Percentiles rank a stretch among this genome's conserved stretches.
phyloP scores from a whole-genome alignment of 2,329 filamentous ascomycete species.

The Aureobasidium lini region DNA sequence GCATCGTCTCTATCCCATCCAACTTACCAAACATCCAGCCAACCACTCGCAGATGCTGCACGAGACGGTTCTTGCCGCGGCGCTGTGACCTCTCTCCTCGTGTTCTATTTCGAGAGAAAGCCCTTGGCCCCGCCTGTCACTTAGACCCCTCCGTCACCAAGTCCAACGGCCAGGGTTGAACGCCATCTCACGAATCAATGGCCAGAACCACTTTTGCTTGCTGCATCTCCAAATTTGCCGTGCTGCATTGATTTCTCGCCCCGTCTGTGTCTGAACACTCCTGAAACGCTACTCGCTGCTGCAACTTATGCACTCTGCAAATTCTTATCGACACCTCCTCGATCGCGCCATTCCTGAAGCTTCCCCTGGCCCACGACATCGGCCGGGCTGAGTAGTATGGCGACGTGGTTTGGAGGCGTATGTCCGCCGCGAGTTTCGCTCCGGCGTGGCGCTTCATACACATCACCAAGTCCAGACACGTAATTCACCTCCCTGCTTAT shows the following conservation, averaged over 20 bases:
- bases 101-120: not conserved
- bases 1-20: slow-evolving; percentile 6
- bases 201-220: slow-evolving; percentile 4
- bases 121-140: slow-evolving; percentile 6
- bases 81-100: not conserved
- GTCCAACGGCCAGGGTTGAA: slow-evolving; percentile 4
- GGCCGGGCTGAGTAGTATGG: not conserved
- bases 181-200: slow-evolving; percentile 7
- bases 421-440: slow-evolving; percentile 3
- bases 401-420: not conserved
- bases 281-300: slow-evolving; percentile 6
- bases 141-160: not conserved
- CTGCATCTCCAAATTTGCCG: slow-evolving; percentile 2
- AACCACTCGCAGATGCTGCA: slow-evolving; percentile 1
- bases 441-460: slow-evolving; percentile 5
- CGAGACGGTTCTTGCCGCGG: slow-evolving; percentile 2
- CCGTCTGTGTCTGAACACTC: not conserved
- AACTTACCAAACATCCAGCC: not conserved
- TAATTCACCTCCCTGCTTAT: slow-evolving; percentile 10
- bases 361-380: not conserved
- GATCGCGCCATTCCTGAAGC: not conserved
- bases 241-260: slow-evolving; percentile 6
- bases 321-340: not conserved
- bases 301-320: not conserved
- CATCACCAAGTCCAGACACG: not conserved